Evolutionary conservation across 2,329 filamentous ascomycete genomes (phyloP).

Genomic region (Sporothrix pallida): DNA sequence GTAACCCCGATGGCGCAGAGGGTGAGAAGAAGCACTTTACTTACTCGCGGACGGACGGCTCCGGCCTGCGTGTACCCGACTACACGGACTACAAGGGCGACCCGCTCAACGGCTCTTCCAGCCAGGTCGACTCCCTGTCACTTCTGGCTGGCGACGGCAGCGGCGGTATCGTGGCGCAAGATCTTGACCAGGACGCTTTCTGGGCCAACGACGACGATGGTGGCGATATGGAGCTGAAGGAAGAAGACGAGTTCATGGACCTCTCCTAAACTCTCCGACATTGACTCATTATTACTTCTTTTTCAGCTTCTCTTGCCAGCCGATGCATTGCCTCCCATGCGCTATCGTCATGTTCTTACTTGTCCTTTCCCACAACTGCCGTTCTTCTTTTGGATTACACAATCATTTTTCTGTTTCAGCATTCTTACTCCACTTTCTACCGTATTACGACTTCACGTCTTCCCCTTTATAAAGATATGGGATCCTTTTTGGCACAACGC

Average conservation of each 20-base stretch:
- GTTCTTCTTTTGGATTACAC: not conserved
- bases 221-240: conserved; percentile 59
- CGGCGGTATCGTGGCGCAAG: conserved; percentile 48
- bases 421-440: conserved; percentile 12
- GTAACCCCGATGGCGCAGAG: conserved; percentile 68
- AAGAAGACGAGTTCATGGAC: conserved; percentile 40
- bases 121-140: conserved; percentile 47
- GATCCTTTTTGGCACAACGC: not conserved
- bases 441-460: not conserved
- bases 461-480: not conserved
- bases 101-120: conserved; percentile 59
- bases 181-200: conserved; percentile 62
- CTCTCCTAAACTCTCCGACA: conserved; percentile 19
- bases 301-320: conserved; percentile 37
- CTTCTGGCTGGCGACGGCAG: conserved; percentile 49
- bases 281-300: not conserved
- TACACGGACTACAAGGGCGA: conserved; percentile 93
- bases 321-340: not conserved
- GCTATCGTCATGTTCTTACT: not conserved
- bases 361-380: not conserved
- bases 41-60: conserved; percentile 83
- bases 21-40: conserved; percentile 57
- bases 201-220: conserved; percentile 75
- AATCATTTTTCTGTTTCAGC: not conserved
- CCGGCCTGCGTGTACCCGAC: conserved; percentile 86